These are phyloP conservation scores for Hypomontagnella submonticulosa DNA, from an alignment of 495 filamentous ascomycete species.

Conservation along the genomic window DNA sequence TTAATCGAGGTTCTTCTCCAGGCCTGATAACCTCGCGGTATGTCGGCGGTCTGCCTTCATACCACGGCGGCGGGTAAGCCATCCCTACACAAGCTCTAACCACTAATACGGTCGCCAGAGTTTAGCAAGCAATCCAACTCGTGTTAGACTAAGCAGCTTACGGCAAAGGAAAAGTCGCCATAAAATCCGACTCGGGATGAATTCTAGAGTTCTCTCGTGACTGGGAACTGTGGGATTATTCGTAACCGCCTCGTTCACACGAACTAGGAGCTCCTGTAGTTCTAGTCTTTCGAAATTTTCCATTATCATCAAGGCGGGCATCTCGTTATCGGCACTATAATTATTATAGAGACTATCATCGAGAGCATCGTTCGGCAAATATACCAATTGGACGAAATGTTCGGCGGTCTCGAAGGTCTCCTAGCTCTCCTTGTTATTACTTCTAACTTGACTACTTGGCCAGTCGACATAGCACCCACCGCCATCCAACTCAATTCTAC, in stretches of 20 bases:
- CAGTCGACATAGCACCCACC: neutral
- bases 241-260: slow-evolving; percentile 21
- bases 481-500: slow-evolving; percentile 28
- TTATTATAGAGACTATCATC: slow-evolving; percentile 13
- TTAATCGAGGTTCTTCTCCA: neutral
- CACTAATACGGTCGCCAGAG: slow-evolving; percentile 12
- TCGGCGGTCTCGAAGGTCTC: slow-evolving; percentile 19
- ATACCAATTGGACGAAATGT: slow-evolving; percentile 26
- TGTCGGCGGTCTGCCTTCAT: slow-evolving; percentile 3
- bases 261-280: slow-evolving; percentile 25
- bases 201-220: slow-evolving; percentile 26
- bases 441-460: neutral
- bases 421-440: neutral
- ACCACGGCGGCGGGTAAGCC: slow-evolving; percentile 25
- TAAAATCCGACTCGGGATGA: slow-evolving; percentile 26
- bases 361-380: neutral
- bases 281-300: slow-evolving; percentile 31
- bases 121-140: too few species aligned
- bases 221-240: slow-evolving; percentile 5
- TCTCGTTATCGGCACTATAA: slow-evolving; percentile 1
- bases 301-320: slow-evolving; percentile 21
- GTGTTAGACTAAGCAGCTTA: neutral
- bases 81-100: slow-evolving; percentile 33
- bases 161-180: slow-evolving; percentile 37
- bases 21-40: slow-evolving; percentile 15